phyloP scores from a whole-genome alignment of 2,329 filamentous ascomycete genomes.

The Cladobotryum mycophilum region DNA sequence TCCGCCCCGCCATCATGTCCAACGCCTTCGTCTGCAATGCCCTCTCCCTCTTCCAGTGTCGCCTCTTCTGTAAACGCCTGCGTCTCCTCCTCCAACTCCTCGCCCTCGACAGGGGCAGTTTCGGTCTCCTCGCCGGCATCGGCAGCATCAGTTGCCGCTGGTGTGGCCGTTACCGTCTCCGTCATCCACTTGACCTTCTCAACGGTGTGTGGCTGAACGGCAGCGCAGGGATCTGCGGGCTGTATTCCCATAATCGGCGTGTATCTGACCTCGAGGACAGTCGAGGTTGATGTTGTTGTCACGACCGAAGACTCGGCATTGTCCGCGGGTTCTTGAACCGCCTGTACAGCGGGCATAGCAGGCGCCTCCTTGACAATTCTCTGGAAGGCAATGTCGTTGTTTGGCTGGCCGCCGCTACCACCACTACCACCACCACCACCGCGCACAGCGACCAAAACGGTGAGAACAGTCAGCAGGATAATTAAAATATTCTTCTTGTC shows the following conservation, averaged over 20 bases:
- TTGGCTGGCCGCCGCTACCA: not conserved
- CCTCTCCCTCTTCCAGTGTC: not conserved
- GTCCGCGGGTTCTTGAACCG: constrained; percentile 1
- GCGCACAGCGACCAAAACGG: constrained; percentile 43
- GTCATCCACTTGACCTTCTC: constrained; percentile 14
- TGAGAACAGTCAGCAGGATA: constrained; percentile 45
- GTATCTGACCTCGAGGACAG: not conserved
- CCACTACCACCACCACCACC: constrained; percentile 13
- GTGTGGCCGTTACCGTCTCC: constrained; percentile 29
- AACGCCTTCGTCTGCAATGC: not conserved
- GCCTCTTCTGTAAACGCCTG: not conserved
- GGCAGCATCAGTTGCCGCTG: constrained; percentile 7
- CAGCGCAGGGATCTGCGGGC: constrained; percentile 7
- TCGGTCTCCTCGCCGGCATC: not conserved
- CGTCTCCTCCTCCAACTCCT: constrained; percentile 11
- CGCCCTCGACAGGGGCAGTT: constrained; percentile 14
- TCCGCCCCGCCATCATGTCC: not conserved
- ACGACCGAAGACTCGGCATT: not conserved
- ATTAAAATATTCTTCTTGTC: constrained; percentile 58
- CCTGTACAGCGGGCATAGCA: constrained; percentile 21
- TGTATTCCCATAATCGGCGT: constrained; percentile 9
- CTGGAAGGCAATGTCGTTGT: constrained; percentile 19
- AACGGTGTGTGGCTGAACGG: constrained; percentile 9
- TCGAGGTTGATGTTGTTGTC: constrained; percentile 1
- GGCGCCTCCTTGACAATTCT: constrained; percentile 21